Evolutionary conservation across 192 early-diverging fungal genomes (phyloP).

Genomic region (Rhizophagus clarus): DNA sequence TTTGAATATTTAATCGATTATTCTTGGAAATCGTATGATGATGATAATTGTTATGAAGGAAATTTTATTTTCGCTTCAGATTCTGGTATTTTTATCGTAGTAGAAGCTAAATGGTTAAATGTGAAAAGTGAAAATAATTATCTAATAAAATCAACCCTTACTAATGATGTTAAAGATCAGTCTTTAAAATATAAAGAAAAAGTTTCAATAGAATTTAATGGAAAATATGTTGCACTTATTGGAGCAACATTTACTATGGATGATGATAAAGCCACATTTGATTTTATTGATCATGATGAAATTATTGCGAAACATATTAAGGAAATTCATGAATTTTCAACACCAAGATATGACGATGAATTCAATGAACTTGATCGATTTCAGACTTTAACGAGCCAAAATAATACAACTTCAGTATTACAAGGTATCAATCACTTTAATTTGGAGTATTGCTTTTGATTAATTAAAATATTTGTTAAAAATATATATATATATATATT

Average conservation of each 20-base stretch:
- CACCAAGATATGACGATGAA: too few relatives aligned
- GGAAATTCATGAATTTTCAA: background rate
- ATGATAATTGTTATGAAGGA: background rate
- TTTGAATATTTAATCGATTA: conserved; percentile 5
- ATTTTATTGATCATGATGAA: background rate
- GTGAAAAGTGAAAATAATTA: background rate
- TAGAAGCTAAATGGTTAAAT: background rate
- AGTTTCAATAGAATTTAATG: background rate
- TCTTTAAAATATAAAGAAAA: background rate
- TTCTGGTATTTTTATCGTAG: conserved; percentile 2
- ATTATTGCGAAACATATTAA: background rate
- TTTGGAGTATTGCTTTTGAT: background rate
- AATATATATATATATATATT: too few relatives aligned
- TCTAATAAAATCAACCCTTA: background rate
- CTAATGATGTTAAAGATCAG: background rate
- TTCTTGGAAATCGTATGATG: background rate
- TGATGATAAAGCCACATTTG: too few relatives aligned
- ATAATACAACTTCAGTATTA: background rate
- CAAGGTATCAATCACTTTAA: background rate
- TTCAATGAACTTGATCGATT: too few relatives aligned
- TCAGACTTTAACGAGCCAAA: background rate
- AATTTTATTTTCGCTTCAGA: conserved; percentile 13
- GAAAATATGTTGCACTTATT: background rate
- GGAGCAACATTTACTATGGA: background rate
- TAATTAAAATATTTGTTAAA: too few relatives aligned